Conservation (phyloP, 306 rosid genomes). For the Sechiopsis laciniata region DNA sequence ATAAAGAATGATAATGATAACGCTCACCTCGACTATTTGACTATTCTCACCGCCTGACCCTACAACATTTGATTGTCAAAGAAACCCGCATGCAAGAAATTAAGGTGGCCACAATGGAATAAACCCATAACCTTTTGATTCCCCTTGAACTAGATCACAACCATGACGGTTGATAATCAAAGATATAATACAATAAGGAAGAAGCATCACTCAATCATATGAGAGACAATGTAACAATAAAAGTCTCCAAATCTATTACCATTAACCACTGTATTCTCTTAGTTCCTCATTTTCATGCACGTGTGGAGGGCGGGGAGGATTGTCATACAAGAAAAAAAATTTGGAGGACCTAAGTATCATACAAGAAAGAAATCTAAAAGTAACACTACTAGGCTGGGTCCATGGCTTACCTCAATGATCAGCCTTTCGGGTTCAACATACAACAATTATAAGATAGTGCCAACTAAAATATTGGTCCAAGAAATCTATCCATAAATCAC, state of each 20-base stretch:
- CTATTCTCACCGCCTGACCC: too few species aligned
- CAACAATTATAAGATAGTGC: not conserved
- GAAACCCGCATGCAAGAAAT: too few species aligned
- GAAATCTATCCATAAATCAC: not conserved
- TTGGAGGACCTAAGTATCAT: not conserved
- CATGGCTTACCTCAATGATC: not conserved
- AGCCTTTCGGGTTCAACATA: conserved; percentile 3
- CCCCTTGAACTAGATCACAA: too few species aligned
- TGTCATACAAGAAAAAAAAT: not conserved
- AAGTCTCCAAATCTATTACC: not conserved
- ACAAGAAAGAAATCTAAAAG: conserved; percentile 17
- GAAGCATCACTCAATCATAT: not conserved
- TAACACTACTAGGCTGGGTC: too few species aligned
- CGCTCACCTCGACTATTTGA: too few species aligned
- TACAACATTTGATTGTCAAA: too few species aligned
- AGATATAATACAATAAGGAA: not conserved
- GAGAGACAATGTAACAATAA: not conserved
- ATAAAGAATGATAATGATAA: too few species aligned
- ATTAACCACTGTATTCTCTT: not conserved
- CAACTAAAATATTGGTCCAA: not conserved
- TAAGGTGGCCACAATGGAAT: too few species aligned
- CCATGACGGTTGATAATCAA: not conserved
- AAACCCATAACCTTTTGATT: too few species aligned
- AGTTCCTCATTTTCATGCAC: not conserved
- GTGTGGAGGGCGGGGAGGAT: not conserved